Evolutionary conservation across 2,329 filamentous ascomycete genomes (phyloP), one percentile per base, ranked within the genome.

Genomic region (Aureobasidium sp.): DNA sequence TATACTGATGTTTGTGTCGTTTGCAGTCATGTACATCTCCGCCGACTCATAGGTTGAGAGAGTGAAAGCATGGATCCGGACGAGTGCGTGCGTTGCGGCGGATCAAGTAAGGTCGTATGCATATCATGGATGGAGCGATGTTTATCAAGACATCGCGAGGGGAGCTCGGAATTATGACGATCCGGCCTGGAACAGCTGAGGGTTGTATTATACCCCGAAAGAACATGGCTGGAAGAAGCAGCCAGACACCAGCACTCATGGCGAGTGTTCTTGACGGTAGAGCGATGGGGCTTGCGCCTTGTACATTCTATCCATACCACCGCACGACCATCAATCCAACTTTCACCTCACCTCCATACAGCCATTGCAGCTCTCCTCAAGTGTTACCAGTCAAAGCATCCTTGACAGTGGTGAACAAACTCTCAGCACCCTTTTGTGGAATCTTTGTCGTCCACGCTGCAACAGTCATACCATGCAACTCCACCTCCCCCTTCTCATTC

Each of bases 1-100:
- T 31, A 37, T 23, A 13, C 23, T 42, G 50, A 40, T 27, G 8
- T 25, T 21, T n/a, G 23, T 29, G 21, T 9, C 6, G 4, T 33
- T n/a, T 29, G 2, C 60, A 87, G 84, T 87, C 62, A 87, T 87
- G 84, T 87, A 87, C 67, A 87, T 87, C 65, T 85, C 84, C 27
- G 84, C 84, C 62, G 84, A 86, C 68, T 82, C 74, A 74, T 76
- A 64, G 73, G 9, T 21, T 23, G 40, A 43, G 40, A 11, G 4
- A 4, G 17, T n/a, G 21, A 25, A 21, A 9, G n/a, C 2, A 46
- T 27, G 13, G n/a, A n/a, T 9, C 7, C 7, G 7, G 23, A 27
- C 13, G n/a, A 42, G n/a, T 21, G 38, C 38, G 9, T 19, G 10
- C 17, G 19, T 21, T 21, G n/a, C 38, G 27, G 9, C 4, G 27